These are phyloP conservation scores for Ophiostoma sp. DNA, from an alignment of 2,329 filamentous ascomycete species.

Conservation along the genomic window DNA sequence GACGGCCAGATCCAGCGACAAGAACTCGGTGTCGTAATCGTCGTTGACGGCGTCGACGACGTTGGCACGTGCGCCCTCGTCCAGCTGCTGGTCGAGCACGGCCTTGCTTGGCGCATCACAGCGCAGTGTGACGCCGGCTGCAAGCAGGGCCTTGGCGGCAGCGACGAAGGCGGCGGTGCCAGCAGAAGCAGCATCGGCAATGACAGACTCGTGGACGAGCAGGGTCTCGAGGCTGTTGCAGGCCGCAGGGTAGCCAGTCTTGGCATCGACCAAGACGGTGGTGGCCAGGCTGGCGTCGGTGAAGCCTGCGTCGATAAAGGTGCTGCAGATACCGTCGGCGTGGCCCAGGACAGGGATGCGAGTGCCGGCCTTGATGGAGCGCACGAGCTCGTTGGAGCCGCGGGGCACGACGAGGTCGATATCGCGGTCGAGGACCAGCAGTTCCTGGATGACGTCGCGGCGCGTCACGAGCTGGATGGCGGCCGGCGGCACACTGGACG, in stretches of 20 bases:
- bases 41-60: conserved; percentile 60
- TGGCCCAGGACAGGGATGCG: conserved; percentile 95
- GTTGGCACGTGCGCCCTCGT: conserved; percentile 30
- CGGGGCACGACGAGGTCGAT: conserved; percentile 95
- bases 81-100: conserved; percentile 43
- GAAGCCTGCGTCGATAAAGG: conserved; percentile 64
- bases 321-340: conserved; percentile 84
- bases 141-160: conserved; percentile 60
- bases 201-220: conserved; percentile 68
- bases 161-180: conserved; percentile 62
- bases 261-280: conserved; percentile 80
- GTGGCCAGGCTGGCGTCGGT: conserved; percentile 67
- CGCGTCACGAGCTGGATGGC: conserved; percentile 93
- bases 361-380: conserved; percentile 82
- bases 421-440: conserved; percentile 77
- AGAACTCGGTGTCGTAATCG: conserved; percentile 86
- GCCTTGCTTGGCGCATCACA: conserved; percentile 68
- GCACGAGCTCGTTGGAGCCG: conserved; percentile 82
- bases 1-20: conserved; percentile 77
- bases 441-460: conserved; percentile 78
- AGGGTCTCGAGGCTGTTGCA: conserved; percentile 95
- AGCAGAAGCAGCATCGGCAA: conserved; percentile 36
- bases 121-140: conserved; percentile 71
- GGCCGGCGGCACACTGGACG: conserved; percentile 75
- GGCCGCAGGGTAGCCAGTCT: conserved; percentile 88